A percentile compares a stretch with the other conserved stretches of the same genome.
phyloP scores from a whole-genome alignment of 805 yeast species.

The Gaillardinia entomophila region DNA sequence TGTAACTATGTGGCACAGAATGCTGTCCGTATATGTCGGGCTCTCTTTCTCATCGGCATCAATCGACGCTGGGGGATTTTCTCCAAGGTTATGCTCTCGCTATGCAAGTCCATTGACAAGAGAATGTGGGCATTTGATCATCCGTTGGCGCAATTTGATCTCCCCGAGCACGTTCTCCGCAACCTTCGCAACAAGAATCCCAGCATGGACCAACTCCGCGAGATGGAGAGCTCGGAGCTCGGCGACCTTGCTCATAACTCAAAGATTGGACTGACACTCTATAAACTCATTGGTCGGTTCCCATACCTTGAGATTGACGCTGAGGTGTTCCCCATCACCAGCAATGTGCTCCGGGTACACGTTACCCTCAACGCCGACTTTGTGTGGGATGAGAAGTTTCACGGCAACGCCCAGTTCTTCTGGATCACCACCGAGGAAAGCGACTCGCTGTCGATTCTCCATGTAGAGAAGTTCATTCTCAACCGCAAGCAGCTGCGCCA shows the following conservation, averaged over 20 bases:
- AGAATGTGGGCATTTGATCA: slow-evolving; percentile 88
- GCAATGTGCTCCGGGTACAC: slow-evolving; percentile 78
- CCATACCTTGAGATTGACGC: slow-evolving; percentile 74
- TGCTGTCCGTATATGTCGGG: slow-evolving; percentile 87
- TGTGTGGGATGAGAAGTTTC: slow-evolving; percentile 75
- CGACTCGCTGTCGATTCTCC: slow-evolving; percentile 65
- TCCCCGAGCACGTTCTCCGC: slow-evolving; percentile 61
- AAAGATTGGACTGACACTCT: slow-evolving; percentile 62
- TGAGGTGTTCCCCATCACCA: slow-evolving; percentile 84
- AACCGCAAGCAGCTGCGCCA: slow-evolving; percentile 49
- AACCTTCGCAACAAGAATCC: slow-evolving; percentile 61
- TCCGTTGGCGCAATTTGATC: slow-evolving; percentile 81
- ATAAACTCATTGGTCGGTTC: slow-evolving; percentile 58
- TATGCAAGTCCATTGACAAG: slow-evolving; percentile 83
- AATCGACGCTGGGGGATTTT: slow-evolving; percentile 89
- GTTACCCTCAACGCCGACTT: slow-evolving; percentile 69
- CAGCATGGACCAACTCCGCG: slow-evolving; percentile 65
- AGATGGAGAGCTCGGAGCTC: slow-evolving; percentile 66
- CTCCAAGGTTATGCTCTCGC: slow-evolving; percentile 64
- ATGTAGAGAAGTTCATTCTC: slow-evolving; percentile 74
- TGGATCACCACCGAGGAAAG: slow-evolving; percentile 94
- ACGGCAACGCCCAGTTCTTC: slow-evolving; percentile 79
- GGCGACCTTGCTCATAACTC: slow-evolving; percentile 87
- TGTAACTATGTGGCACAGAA: slow-evolving; percentile 93
- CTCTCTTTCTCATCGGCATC: slow-evolving; percentile 79